Conservation (phyloP, 441 rosid species). For the Hura crepitans region DNA sequence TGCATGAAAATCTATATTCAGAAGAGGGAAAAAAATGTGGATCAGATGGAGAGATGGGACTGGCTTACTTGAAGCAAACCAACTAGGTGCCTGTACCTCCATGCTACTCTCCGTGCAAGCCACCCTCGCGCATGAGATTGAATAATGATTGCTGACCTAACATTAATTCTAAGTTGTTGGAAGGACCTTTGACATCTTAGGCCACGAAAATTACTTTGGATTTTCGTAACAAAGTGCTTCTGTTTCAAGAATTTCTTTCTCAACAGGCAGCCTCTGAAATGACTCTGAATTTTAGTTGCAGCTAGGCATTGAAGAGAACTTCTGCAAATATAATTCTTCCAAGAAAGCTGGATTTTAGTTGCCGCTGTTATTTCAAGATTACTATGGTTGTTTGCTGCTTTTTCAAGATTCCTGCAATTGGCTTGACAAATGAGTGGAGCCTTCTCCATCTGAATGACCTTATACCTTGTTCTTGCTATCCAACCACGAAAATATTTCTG, state of each 20-base stretch:
- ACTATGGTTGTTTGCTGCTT: too few relatives aligned
- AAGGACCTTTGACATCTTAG: slow-evolving; percentile 33
- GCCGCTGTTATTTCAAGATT: slow-evolving; percentile 44
- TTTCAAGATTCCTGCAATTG: slow-evolving; percentile 2
- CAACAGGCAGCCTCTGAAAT: slow-evolving; percentile 39
- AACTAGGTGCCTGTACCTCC: slow-evolving; percentile 27
- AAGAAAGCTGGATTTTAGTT: slow-evolving; percentile 49
- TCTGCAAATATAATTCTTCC: slow-evolving; percentile 33
- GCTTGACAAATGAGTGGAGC: slow-evolving; percentile 19
- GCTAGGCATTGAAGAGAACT: slow-evolving; percentile 36
- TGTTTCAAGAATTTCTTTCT: slow-evolving; percentile 38
- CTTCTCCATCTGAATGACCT: slow-evolving; percentile 22
- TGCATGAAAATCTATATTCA: neutral
- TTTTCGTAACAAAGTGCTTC: slow-evolving; percentile 37
- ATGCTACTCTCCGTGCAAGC: slow-evolving; percentile 38
- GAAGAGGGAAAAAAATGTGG: neutral
- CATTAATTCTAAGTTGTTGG: slow-evolving; percentile 32
- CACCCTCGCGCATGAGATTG: slow-evolving; percentile 63
- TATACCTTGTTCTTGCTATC: slow-evolving; percentile 25
- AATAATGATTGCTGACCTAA: slow-evolving; percentile 47
- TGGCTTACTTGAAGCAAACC: slow-evolving; percentile 53
- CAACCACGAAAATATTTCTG: slow-evolving; percentile 32
- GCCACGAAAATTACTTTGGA: slow-evolving; percentile 38
- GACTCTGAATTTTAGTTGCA: slow-evolving; percentile 51
- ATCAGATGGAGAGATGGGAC: neutral